Percentiles rank a stretch among this genome's conserved stretches.
These are phyloP conservation scores for Glycyrrhiza uralensis DNA, from an alignment of 306 rosid species.

Conservation along the genomic window DNA sequence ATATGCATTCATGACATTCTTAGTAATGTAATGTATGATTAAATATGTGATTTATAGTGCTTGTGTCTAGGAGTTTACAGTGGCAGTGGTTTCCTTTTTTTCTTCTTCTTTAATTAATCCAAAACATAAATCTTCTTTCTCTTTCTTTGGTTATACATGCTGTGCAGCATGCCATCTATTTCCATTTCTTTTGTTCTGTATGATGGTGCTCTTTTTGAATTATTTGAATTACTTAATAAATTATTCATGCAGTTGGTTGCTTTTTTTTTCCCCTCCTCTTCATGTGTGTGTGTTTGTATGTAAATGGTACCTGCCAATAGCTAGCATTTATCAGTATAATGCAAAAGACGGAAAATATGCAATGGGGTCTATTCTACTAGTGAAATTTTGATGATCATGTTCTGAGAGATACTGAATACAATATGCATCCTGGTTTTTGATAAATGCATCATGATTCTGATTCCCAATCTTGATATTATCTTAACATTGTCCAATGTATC, in stretches of 20 bases:
- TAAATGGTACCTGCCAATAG: background rate
- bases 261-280: background rate
- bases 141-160: background rate
- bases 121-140: background rate
- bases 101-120: background rate
- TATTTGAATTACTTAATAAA: background rate
- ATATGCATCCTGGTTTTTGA: background rate
- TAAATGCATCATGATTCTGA: background rate
- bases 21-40: background rate
- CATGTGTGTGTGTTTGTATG: background rate
- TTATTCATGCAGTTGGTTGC: background rate
- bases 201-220: background rate
- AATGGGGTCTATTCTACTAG: background rate
- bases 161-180: background rate
- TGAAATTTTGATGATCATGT: background rate
- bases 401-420: background rate
- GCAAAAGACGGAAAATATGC: background rate
- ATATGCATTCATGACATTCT: background rate
- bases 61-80: background rate
- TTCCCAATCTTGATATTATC: constrained; percentile 9
- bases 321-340: background rate
- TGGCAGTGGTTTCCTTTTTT: background rate
- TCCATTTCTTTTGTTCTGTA: background rate
- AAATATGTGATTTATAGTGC: background rate
- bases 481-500: constrained; percentile 14